Base-by-base conservation (phyloP, 2,329 filamentous ascomycete species). In the Penicillium brasilianum region DNA sequence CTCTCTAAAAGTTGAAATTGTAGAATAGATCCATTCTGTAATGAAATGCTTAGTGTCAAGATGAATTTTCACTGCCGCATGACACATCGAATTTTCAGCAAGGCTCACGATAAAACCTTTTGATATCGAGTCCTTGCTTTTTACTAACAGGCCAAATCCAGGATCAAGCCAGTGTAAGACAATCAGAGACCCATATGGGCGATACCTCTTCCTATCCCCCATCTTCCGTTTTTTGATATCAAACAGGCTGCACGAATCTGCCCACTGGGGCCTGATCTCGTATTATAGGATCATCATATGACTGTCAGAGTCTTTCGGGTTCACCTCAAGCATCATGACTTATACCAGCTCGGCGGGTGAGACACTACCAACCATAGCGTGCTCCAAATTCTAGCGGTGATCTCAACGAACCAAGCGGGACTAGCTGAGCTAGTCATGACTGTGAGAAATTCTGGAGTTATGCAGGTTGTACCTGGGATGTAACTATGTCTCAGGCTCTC, bases 401-500 rank as follows among this genome's bases (percentile, higher is more conserved):
- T 36, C 16, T 18, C 10, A 6, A 30, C 9, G 28, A 49, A 20
- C 30, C 6, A 28, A 28, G 25, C 25, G 25, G 6, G 25, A 28
- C 25, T 28, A 28, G 3, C 25, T 28, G 25, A 28, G 25, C 6
- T 28, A n/a, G 25, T 20, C 48, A 11, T 16, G n/a, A 34, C 48
- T 6, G n/a, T 32, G 1, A 20, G 25, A 34, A 13, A 32, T 18
- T 18, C 30, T 32, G 10, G n/a, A 34, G 30, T 5, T 43, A 53
- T 56, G 41, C 55, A 51, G 36, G 36, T 22, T 13, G 51, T 49
- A 44, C 54, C 60, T 48, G 6, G 50, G 41, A 71, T 71, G 66
- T 69, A 69, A 69, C 66, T 55, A 55, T 69, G 65, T 69, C 65
- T 67, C 60, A 65, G 36, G 41, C 34, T 25, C 43, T 55, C 62